Evolutionary conservation across 2,329 filamentous ascomycete genomes (phyloP).

Genomic region (Beauveria rudraprayagi): DNA sequence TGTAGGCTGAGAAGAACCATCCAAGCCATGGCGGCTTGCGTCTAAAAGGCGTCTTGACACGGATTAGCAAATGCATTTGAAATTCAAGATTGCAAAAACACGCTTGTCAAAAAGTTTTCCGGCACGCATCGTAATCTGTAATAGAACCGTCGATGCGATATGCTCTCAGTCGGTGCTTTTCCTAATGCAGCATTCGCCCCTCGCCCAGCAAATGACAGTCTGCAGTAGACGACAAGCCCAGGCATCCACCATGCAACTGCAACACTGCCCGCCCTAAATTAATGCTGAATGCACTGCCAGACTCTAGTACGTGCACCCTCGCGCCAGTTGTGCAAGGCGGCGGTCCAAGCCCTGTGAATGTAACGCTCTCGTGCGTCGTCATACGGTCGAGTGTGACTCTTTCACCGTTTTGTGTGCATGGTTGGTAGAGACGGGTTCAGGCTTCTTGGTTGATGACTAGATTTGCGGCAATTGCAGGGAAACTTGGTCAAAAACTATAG

Average conservation of each 20-base stretch:
- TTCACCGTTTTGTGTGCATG: background rate
- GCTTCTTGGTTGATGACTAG: no score
- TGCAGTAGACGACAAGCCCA: conserved; percentile 3
- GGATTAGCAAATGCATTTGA: no score
- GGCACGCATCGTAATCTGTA: background rate
- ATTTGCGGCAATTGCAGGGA: no score
- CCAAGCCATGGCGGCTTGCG: background rate
- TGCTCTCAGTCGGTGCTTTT: background rate
- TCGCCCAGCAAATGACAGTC: background rate
- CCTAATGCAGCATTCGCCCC: background rate
- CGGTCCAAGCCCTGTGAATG: background rate
- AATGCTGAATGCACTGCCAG: background rate
- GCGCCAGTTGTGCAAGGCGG: background rate
- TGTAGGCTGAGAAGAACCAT: background rate
- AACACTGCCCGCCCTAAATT: background rate
- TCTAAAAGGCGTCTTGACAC: background rate
- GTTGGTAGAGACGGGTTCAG: no score
- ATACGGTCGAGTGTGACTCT: background rate
- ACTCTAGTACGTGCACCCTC: background rate
- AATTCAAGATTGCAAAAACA: background rate
- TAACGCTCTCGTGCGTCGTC: background rate
- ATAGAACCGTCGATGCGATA: background rate
- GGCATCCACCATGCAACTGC: background rate
- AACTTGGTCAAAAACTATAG: no score
- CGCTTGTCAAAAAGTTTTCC: conserved; percentile 1